Conservation (phyloP, 2,329 filamentous ascomycete genomes). For the Aureobasidium sp. region DNA sequence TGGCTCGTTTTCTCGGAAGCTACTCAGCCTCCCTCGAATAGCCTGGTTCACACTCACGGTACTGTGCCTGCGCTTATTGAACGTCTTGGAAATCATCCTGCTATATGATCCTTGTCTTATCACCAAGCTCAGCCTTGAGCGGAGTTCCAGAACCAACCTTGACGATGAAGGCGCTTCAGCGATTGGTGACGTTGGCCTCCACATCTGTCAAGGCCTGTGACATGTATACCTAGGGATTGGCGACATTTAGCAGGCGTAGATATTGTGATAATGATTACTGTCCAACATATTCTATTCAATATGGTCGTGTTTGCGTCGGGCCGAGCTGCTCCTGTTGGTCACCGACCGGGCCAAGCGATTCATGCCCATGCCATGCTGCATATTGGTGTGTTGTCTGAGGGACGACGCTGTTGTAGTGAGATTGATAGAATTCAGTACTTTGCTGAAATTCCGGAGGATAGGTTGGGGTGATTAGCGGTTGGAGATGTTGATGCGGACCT, state of each 20-base stretch:
- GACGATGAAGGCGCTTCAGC: neutral
- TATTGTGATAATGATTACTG: neutral
- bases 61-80: neutral
- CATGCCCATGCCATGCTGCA: neutral
- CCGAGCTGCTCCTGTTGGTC: neutral
- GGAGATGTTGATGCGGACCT: neutral
- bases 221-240: neutral
- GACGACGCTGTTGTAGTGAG: neutral
- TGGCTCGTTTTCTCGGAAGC: neutral
- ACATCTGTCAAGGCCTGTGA: neutral
- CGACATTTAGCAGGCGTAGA: neutral
- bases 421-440: neutral
- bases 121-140: neutral
- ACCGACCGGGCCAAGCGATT: neutral
- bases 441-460: slow-evolving; percentile 10
- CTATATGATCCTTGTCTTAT: neutral
- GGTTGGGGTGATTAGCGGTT: slow-evolving; percentile 5
- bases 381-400: neutral
- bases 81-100: neutral
- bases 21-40: neutral
- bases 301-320: neutral
- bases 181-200: neutral
- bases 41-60: neutral
- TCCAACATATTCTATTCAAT: neutral
- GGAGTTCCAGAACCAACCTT: neutral